phyloP scores from a whole-genome alignment of 2,329 filamentous ascomycete species.

The Aspergillaceae sp. region DNA sequence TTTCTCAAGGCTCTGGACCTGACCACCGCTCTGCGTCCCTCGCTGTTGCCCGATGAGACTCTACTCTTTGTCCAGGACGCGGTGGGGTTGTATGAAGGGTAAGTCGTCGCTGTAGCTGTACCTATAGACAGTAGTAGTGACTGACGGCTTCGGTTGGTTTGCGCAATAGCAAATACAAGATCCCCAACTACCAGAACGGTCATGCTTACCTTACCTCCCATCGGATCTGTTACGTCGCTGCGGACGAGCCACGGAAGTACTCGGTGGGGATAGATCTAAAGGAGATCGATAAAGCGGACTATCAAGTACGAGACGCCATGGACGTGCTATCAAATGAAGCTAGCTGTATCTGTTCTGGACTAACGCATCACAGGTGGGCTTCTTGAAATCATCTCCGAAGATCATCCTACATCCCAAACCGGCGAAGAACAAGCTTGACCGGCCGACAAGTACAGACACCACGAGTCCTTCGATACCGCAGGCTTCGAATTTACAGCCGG shows the following conservation, averaged over 20 bases:
- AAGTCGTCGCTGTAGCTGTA: conserved; percentile 29
- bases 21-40: conserved; percentile 89
- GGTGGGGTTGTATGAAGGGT: conserved; percentile 96
- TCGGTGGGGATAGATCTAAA: conserved; percentile 81
- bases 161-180: conserved; percentile 73
- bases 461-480: conserved; percentile 25
- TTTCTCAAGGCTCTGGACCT: conserved; percentile 93
- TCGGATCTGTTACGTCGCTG: conserved; percentile 89
- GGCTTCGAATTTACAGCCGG: conserved; percentile 25
- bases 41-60: conserved; percentile 85
- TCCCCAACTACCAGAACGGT: conserved; percentile 87
- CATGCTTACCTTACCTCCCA: conserved; percentile 96
- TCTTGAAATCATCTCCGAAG: conserved; percentile 90
- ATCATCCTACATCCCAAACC: conserved; percentile 81
- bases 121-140: background rate
- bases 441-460: conserved; percentile 46
- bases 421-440: conserved; percentile 51
- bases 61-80: conserved; percentile 95
- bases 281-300: conserved; percentile 82
- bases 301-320: conserved; percentile 54
- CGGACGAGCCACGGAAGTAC: conserved; percentile 71
- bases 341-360: conserved; percentile 1
- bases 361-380: conserved; percentile 57
- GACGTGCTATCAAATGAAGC: background rate
- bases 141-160: conserved; percentile 8